Evolutionary conservation across 2,329 filamentous ascomycete species (phyloP), one percentile per base, ranked within the genome.

Genomic region (Amauroascus niger): DNA sequence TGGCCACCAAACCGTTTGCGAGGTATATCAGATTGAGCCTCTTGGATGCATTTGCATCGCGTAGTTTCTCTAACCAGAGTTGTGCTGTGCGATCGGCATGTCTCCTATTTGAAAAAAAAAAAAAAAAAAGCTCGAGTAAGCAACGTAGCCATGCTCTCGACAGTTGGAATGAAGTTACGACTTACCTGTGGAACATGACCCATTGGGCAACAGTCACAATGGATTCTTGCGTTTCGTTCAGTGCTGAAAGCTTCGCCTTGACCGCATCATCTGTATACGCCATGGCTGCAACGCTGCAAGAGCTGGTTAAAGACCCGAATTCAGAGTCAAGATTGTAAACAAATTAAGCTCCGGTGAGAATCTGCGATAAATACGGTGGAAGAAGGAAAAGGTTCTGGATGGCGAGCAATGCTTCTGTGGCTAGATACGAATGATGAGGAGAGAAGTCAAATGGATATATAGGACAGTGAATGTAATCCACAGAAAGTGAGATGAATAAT

Each of bases 101-200:
- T 68, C 93, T 84, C 69, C 91, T 96, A 57, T 58, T 5, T 58
- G 30, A 53, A 14, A 56, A 16, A 43, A 50, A 30, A 13, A 30
- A 58, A 30, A 53, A 14, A 56, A 16, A 43, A 50, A 30, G 18
- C 41, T 46, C 9, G 8, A 44, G 30, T 33, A 11, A 9, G 30
- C 28, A 22, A 48, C 40, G 9, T 13, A 22, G 37, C 49, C 2
- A 20, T 11, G 54, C 6, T 3, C 35, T 11, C 40, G 40, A 32
- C n/a, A 49, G 43, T 46, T 43, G 48, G 60, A 69, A 58, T 50
- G 53, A 37, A 33, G 40, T 26, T 35, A 46, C 43, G 52, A 54
- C 45, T 40, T 82, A 95, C 89, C 89, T 86, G 73, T 98, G 91
- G 69, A 98, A 98, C 86, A 98, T 94, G 58, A 98, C 93, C 94